Conservation (phyloP, 225 moss, liverwort and hornwort species). For the Polytrichum formosum region DNA sequence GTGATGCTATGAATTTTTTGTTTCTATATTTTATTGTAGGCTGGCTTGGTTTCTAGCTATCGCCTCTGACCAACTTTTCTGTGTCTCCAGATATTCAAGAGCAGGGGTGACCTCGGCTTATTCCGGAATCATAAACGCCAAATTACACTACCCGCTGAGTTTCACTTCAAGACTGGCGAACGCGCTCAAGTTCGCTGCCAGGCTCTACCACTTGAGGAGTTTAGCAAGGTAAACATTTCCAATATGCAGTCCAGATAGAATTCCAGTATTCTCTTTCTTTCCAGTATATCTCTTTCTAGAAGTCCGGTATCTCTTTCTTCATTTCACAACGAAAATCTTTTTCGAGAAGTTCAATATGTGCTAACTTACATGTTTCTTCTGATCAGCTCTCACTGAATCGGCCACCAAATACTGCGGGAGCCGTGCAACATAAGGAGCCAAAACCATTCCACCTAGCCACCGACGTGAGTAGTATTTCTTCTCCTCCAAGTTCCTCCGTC, state of each 20-base stretch:
- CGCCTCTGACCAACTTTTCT: no score
- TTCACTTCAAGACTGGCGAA: slow-evolving; percentile 89
- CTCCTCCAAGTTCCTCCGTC: no score
- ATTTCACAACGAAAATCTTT: no score
- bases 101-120: slow-evolving; percentile 66
- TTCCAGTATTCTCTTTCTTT: no score
- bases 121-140: slow-evolving; percentile 69
- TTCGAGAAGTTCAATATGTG: no score
- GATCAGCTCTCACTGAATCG: slow-evolving; percentile 60
- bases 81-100: slow-evolving; percentile 73
- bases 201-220: slow-evolving; percentile 45
- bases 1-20: background rate
- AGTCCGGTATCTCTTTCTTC: no score
- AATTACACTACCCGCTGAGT: slow-evolving; percentile 71
- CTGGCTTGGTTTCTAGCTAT: no score
- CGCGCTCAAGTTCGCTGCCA: slow-evolving; percentile 65
- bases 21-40: background rate
- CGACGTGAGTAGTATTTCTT: slow-evolving; percentile 45
- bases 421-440: slow-evolving; percentile 29
- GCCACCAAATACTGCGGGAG: slow-evolving; percentile 26
- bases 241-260: no score
- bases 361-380: slow-evolving; percentile 1
- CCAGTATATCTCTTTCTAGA: no score
- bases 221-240: slow-evolving; percentile 52
- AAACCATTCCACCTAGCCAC: slow-evolving; percentile 89